Conservation (phyloP, 2,329 filamentous ascomycete species). For the Claviceps purpurea region DNA sequence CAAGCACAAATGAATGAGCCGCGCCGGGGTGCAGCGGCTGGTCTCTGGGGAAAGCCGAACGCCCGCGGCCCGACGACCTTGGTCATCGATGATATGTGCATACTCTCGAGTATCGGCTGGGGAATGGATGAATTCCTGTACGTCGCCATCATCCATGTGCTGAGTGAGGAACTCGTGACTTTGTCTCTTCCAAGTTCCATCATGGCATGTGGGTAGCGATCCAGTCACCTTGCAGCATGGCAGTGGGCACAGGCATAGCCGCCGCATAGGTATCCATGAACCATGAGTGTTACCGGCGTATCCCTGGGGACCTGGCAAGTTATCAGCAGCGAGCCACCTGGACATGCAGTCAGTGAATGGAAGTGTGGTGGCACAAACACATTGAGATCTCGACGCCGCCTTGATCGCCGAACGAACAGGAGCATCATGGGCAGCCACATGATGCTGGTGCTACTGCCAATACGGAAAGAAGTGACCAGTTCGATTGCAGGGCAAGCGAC, state of each 20-base stretch:
- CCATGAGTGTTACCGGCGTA: not conserved
- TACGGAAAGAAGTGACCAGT: not conserved
- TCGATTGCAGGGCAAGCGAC: not conserved
- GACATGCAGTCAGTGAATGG: conserved; percentile 1
- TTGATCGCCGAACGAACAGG: conserved; percentile 1
- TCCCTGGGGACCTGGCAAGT: not conserved
- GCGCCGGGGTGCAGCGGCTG: conserved; percentile 3
- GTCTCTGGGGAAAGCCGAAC: not conserved
- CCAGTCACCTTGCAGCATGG: not conserved
- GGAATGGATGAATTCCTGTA: not conserved
- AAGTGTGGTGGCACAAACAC: not conserved
- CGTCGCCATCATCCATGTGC: not conserved
- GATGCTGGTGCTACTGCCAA: not conserved
- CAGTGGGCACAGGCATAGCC: not conserved
- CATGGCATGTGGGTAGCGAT: not conserved
- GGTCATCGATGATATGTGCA: not conserved
- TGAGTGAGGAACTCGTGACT: not conserved
- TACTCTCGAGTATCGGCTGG: not conserved
- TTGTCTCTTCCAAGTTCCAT: not conserved
- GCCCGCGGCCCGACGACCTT: not conserved
- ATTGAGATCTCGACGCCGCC: conserved; percentile 1
- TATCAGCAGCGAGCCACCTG: not conserved
- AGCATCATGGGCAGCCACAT: conserved; percentile 3
- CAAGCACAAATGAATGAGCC: not conserved
- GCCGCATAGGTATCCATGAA: too few species aligned